These are phyloP conservation scores for Cyamopsis tetragonoloba DNA, from an alignment of 306 rosid genomes.

Conservation along the genomic window DNA sequence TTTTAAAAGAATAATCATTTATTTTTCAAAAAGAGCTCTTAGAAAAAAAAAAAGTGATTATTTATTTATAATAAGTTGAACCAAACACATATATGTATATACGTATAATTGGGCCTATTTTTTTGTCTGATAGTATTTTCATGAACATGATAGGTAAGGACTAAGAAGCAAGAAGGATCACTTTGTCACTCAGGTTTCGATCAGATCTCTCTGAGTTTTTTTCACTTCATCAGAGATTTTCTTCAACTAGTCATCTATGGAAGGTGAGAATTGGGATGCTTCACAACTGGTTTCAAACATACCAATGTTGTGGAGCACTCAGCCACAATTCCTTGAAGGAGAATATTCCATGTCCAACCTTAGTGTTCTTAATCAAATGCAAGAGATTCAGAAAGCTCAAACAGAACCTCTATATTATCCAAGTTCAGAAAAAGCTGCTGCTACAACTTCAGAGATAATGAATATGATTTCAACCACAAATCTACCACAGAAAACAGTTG, in stretches of 20 bases:
- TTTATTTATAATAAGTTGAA: too few relatives aligned
- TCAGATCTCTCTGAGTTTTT: conserved; percentile 26
- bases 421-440: conserved; percentile 15
- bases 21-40: too few relatives aligned
- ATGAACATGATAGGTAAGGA: conserved; percentile 25
- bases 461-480: conserved; percentile 25
- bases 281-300: conserved; percentile 38
- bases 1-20: too few relatives aligned
- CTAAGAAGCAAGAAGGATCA: conserved; percentile 24
- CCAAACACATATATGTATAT: not conserved
- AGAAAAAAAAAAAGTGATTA: too few relatives aligned
- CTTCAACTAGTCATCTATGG: conserved; percentile 42
- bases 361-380: conserved; percentile 32
- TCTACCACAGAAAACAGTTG: conserved; percentile 24
- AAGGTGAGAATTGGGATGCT: conserved; percentile 59
- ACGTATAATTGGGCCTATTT: not conserved
- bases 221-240: conserved; percentile 14
- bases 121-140: not conserved
- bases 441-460: conserved; percentile 11
- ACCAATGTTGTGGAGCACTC: conserved; percentile 50
- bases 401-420: conserved; percentile 12
- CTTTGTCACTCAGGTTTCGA: conserved; percentile 15
- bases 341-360: conserved; percentile 32
- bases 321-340: conserved; percentile 49
- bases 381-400: conserved; percentile 35